Evolutionary conservation across 345 rosid species (phyloP), one percentile per base, ranked within the genome.

Genomic region (Acer yangbiense): DNA sequence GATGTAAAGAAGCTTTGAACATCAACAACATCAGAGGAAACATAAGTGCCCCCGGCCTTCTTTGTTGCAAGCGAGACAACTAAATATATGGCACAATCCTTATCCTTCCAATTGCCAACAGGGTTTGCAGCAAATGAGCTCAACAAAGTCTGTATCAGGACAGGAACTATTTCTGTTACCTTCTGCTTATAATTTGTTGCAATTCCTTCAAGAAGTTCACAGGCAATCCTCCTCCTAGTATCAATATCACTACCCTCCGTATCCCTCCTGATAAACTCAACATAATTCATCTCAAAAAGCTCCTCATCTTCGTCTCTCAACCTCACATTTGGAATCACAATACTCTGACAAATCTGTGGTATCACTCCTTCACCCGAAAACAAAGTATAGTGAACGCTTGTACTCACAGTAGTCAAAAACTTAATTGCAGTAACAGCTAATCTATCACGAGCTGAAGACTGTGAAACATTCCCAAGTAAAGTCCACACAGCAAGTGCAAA

Each of bases 211-310:
- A 96, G 92, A 75, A 96, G 82, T 72, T 96, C 99, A 76, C 99
- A 96, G 1, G 98, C 98, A 75, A 96, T 96, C 83, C 99, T 94
- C 84, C 99, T 94, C 81, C 95, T 90, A 4, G 98, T 96, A 46
- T 96, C 99, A 80, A 91, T 85, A 85, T 96, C 99, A 77, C 99
- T 96, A 57, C 98, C 98, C 78, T 96, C 99, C 99, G 94, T 96
- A 79, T 96, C 99, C 80, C 99, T 92, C 83, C 98, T 89, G 72
- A 96, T 90, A 75, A 94, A 96, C 90, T 96, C 99, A 11, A 94
- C 83, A 66, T 88, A 96, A 75, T 96, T 96, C 97, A 92, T 25
- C 27, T 25, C 27, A 25, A 25, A 25, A 25, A 25, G 27, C 27
- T 25, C 27, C 27, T 25, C 27, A 25, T 25, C 27, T 25, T 25